Percentiles rank a stretch among this genome's conserved stretches.
These are phyloP conservation scores for Medicago ruthenica DNA, from an alignment of 306 rosid genomes.

Conservation along the genomic window DNA sequence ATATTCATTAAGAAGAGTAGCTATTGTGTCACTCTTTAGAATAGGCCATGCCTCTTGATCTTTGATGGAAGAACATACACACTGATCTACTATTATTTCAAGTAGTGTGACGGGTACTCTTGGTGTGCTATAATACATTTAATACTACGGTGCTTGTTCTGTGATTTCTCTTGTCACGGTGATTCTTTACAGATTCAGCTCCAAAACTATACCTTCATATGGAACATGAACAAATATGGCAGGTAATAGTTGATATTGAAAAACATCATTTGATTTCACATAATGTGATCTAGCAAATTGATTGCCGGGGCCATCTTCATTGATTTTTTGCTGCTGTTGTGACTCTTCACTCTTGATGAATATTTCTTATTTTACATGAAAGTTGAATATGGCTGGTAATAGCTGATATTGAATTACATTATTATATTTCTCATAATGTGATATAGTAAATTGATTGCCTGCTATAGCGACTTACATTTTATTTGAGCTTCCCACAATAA, in stretches of 20 bases:
- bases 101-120: too few relatives aligned
- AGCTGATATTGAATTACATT: neutral
- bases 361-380: neutral
- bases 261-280: neutral
- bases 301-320: neutral
- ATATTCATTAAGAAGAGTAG: slow-evolving; percentile 34
- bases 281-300: neutral
- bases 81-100: too few relatives aligned
- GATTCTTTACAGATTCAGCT: slow-evolving; percentile 58
- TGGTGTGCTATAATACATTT: slow-evolving; percentile 1
- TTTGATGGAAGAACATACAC: too few relatives aligned
- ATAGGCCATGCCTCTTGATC: slow-evolving; percentile 14
- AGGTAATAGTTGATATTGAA: slow-evolving; percentile 43
- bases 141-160: slow-evolving; percentile 9
- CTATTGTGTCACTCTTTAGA: slow-evolving; percentile 56
- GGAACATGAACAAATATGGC: slow-evolving; percentile 68
- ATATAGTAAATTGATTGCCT: too few relatives aligned
- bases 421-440: too few relatives aligned
- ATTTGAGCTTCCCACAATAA: too few relatives aligned
- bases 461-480: too few relatives aligned
- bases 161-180: slow-evolving; percentile 31
- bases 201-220: slow-evolving; percentile 74
- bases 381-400: neutral
- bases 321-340: neutral
- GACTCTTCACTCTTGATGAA: too few relatives aligned